A percentile compares a stretch with the other conserved stretches of the same genome.
phyloP scores from a whole-genome alignment of 148 eudicot genomes.

The Hydrangea macrophylla region DNA sequence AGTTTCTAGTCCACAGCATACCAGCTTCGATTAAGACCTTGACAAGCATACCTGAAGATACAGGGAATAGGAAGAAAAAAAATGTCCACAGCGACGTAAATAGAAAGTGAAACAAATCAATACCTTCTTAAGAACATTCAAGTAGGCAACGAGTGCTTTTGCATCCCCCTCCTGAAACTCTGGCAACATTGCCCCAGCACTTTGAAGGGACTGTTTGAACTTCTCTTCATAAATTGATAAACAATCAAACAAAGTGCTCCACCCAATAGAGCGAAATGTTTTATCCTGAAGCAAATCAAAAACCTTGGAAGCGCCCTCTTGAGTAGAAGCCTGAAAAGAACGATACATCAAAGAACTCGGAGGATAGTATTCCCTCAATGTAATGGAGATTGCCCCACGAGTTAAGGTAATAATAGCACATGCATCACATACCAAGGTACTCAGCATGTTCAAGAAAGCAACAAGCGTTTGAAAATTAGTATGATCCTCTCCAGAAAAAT shows the following conservation, averaged over 20 bases:
- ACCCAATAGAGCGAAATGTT: slow-evolving; percentile 83
- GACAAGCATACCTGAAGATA: background rate
- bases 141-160: slow-evolving; percentile 87
- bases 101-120: slow-evolving; percentile 9
- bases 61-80: background rate
- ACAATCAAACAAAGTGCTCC: slow-evolving; percentile 90
- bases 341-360: slow-evolving; percentile 9
- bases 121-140: slow-evolving; percentile 84
- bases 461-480: slow-evolving; percentile 84
- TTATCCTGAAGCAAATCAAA: slow-evolving; percentile 80
- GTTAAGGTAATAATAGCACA: background rate
- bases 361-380: background rate
- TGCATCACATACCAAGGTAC: slow-evolving; percentile 67
- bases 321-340: slow-evolving; percentile 68
- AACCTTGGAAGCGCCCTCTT: slow-evolving; percentile 88
- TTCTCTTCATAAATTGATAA: slow-evolving; percentile 82
- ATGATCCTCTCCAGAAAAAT: slow-evolving; percentile 96
- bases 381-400: background rate
- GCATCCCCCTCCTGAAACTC: slow-evolving; percentile 98
- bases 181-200: slow-evolving; percentile 71
- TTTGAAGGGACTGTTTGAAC: slow-evolving; percentile 83
- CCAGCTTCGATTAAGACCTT: background rate
- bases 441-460: slow-evolving; percentile 88
- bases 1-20: background rate
- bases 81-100: too few relatives aligned